These are phyloP conservation scores for Polygonum aviculare DNA, from an alignment of 148 eudicot species.

Conservation along the genomic window DNA sequence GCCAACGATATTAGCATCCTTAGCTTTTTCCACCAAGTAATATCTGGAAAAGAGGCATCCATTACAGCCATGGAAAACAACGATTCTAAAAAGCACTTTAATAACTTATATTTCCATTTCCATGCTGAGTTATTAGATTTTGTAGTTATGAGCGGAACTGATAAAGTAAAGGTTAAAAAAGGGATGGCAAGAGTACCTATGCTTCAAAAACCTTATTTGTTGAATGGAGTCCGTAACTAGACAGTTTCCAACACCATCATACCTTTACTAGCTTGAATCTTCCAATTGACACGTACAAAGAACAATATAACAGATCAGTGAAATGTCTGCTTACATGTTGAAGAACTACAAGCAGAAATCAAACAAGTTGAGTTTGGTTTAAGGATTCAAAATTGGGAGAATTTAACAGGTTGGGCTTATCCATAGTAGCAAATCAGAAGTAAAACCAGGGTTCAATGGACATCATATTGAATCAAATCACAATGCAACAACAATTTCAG, in stretches of 20 bases:
- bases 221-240: conserved; percentile 54
- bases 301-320: too few species aligned
- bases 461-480: too few species aligned
- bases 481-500: too few species aligned
- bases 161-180: neutral
- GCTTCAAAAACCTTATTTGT: conserved; percentile 71
- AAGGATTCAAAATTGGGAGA: too few species aligned
- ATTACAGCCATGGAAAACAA: neutral
- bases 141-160: neutral
- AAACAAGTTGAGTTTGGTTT: too few species aligned
- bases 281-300: too few species aligned
- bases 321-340: too few species aligned
- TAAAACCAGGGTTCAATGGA: too few species aligned
- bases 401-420: too few species aligned
- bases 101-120: neutral
- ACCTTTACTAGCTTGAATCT: too few species aligned
- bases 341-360: too few species aligned
- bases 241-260: conserved; percentile 53
- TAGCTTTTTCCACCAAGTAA: conserved; percentile 93
- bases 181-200: conserved; percentile 46
- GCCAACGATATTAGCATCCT: conserved; percentile 91
- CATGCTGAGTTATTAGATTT: neutral
- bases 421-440: too few species aligned
- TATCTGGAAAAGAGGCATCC: conserved; percentile 40
- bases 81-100: neutral